Evolutionary conservation across 257 asterid species (phyloP), one percentile per base, ranked within the genome.

Genomic region (Petunia secreta): DNA sequence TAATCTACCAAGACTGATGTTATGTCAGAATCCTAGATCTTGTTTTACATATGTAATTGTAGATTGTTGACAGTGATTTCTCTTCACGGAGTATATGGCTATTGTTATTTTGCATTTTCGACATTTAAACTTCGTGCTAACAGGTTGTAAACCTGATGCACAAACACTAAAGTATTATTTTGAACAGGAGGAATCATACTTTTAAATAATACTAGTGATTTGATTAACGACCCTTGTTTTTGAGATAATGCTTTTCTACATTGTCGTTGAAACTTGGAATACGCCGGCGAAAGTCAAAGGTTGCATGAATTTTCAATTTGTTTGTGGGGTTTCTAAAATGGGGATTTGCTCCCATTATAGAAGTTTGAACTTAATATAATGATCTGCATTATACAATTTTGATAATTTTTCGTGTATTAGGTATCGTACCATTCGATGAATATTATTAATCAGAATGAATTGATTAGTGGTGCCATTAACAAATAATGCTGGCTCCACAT

Each of bases 211-310:
- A 8, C 7, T 8, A n/a, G 39, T 67, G 59, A n/a, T 46, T 69
- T 46, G 58, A 44, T 69, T 46, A 25, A 25, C 46, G 43, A 44
- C 10, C 41, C 41, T 69, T 69, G 77, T 69, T 69, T 69, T 16
- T 71, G 43, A 46, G 59, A 48, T 71, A 71, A 69, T 9, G 76
- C 0, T 46, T 69, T 69, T 25, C 41, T 43, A 57, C 79, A 80
- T 83, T 74, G 80, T 80, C 75, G 79, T 86, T 87, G 89, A 73
- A 80, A 58, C 66, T 60, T 86, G 89, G 89, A 67, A 82, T 63
- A 65, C 71, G 91, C 89, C 69, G 87, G 89, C 87, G 84, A 71
- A 57, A 68, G 90, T 88, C 92, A 88, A 88, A 79, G 79, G 63
- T 60, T 81, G 86, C 75, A 74, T 85, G 59, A 44, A 64, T 85